Evolutionary conservation across 2,329 filamentous ascomycete species (phyloP).

Genomic region (Dactylellina leptospora): DNA sequence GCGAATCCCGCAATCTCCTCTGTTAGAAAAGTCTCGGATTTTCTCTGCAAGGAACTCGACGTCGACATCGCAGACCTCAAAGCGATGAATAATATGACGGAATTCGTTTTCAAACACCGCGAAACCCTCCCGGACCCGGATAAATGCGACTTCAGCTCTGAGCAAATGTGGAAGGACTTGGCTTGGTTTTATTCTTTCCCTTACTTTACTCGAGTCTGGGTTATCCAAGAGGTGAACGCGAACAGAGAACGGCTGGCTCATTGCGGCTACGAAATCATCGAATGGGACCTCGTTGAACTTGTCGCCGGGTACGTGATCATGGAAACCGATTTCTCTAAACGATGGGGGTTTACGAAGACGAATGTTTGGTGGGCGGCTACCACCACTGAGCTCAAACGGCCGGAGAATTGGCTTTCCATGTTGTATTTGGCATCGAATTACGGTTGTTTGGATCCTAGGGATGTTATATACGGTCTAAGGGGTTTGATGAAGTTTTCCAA

Average conservation of each 20-base stretch:
- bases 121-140: constrained; percentile 54
- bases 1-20: constrained; percentile 28
- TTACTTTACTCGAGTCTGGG: constrained; percentile 56
- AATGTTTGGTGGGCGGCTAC: constrained; percentile 57
- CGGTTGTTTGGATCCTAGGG: constrained; percentile 52
- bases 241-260: constrained; percentile 54
- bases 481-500: constrained; percentile 55
- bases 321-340: constrained; percentile 56
- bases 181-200: constrained; percentile 56
- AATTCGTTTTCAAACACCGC: constrained; percentile 53
- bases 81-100: constrained; percentile 49
- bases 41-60: constrained; percentile 51
- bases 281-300: constrained; percentile 56
- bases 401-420: constrained; percentile 57
- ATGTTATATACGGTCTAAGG: constrained; percentile 55
- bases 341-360: constrained; percentile 55
- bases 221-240: constrained; percentile 56
- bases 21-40: constrained; percentile 37
- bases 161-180: constrained; percentile 54
- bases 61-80: constrained; percentile 42
- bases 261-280: constrained; percentile 55
- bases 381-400: constrained; percentile 55
- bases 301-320: constrained; percentile 57
- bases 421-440: constrained; percentile 57
- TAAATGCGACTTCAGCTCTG: constrained; percentile 55